Evolutionary conservation across 2,329 filamentous ascomycete species (phyloP), one percentile per base, ranked within the genome.

Genomic region (Cordyceps fumosorosea): DNA sequence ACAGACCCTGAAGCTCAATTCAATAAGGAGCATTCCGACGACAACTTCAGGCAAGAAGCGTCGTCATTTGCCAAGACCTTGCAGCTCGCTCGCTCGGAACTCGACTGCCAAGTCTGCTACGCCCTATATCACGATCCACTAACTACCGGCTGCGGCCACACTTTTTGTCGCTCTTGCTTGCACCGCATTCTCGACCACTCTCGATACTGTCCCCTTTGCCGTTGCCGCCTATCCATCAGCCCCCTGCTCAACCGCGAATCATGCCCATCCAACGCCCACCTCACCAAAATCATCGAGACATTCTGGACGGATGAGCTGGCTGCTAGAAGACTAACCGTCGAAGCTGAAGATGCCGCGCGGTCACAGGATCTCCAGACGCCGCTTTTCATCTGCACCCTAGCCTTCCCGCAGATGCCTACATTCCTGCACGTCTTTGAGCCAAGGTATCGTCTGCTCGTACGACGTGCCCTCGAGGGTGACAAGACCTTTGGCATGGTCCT

Each of bases 381-480:
- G 0, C 77, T 96, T 0, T 96, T 96, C 67, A 83, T 96, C 37
- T 95, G 90, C 74, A 91, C 91, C 0, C 75, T 96, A 10, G 84
- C 90, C 0, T 93, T 95, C 67, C 93, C 93, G 1, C 80, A 82
- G 1, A 91, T 93, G 84, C 91, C 89, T 0, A 93, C 90, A 0
- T 95, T 95, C 67, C 78, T 96, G 3, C 90, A 96, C 68, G 84
- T 97, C n/a, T 96, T 96, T 70, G 93, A 96, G 72, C 90, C 90
- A n/a, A 84, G 90, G 7, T 96, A 96, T 71, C 85, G 91, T 8
- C 80, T 95, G n/a, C 95, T 96, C 91, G 88, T 96, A 44, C 83
- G 89, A 53, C 84, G 91, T 42, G 89, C 86, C 0, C 78, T 96
- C 59, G 88, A 92, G 65, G 85, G 86, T 0, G 84, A 89, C 64